Percentiles rank a stretch among this genome's conserved stretches.
These are phyloP conservation scores for Funneliformis mosseae DNA, from an alignment of 192 early-diverging fungal species.

Conservation along the genomic window DNA sequence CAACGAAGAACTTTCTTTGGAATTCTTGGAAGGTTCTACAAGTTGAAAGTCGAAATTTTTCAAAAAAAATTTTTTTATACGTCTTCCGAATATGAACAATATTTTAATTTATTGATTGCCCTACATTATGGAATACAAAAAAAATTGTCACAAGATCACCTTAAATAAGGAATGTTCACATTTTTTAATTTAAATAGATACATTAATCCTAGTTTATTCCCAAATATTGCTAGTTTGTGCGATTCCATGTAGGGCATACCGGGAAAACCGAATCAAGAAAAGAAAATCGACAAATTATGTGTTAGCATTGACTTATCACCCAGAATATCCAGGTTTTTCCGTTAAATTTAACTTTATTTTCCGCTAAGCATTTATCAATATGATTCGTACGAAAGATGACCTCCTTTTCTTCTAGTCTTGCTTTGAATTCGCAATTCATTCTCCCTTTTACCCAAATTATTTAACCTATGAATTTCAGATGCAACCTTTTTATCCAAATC, in stretches of 20 bases:
- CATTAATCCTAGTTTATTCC: too few species aligned
- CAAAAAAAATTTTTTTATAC: too few species aligned
- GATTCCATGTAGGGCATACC: too few species aligned
- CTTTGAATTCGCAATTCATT: not conserved
- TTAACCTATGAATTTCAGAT: not conserved
- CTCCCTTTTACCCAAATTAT: not conserved
- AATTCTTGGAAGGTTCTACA: too few species aligned
- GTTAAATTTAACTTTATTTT: slow-evolving; percentile 3
- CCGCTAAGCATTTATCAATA: not conserved
- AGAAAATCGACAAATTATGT: too few species aligned
- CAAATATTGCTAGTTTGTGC: too few species aligned
- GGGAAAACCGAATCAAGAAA: too few species aligned
- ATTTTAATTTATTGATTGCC: not conserved
- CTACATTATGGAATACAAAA: not conserved
- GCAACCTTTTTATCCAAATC: slow-evolving; percentile 6
- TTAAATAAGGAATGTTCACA: not conserved
- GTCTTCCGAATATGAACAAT: not conserved
- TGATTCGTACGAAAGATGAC: slow-evolving; percentile 28
- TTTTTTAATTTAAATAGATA: too few species aligned
- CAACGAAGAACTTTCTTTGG: too few species aligned
- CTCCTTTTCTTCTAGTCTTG: slow-evolving; percentile 26
- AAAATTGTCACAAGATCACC: not conserved
- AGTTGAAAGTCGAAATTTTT: too few species aligned
- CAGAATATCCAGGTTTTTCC: not conserved
- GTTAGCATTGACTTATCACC: too few species aligned